Base-by-base conservation (phyloP, 441 rosid species). In the Erodium trifolium region DNA sequence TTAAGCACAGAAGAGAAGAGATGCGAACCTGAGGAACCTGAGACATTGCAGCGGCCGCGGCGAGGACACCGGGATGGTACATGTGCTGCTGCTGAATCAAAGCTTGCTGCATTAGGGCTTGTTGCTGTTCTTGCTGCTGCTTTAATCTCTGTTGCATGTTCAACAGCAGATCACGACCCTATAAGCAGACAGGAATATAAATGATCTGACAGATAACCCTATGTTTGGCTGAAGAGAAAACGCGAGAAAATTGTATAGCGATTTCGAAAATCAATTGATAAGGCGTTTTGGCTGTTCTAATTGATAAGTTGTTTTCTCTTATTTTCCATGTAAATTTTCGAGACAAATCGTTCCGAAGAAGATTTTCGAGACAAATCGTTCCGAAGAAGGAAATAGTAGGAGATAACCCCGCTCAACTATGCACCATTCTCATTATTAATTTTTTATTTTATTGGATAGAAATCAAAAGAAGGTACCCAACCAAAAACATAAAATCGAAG, bases 11-110 rank as follows among this genome's bases (percentile, higher is more conserved):
- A 23, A 0, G 37, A 34, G 37, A 51, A 8, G 45, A 16, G 35
- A 67, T 13, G 29, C 8, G 70, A 75, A 11, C 75, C 19, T 62
- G 59, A 1, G 23, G 71, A 72, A 92, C 99, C 97, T 88, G 99
- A 62, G 94, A 85, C 59, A 51, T 51, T 5, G 59, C 59, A 51
- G 59, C 59, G 3, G 59, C 59, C 57, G 94, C 84, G 71, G 96
- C 93, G 63, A 95, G 82, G 72, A 90, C 95, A 18, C 96, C 97
- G 0, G 98, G 98, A 72, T 92, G 99, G 73, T 90, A 95, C 27
- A 95, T 90, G 71, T 96, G 82, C 89, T 92, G 98, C 65, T 95
- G 99, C 79, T 90, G 99, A 85, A 95, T 89, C 96, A 92, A 78
- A 66, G 92, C 97, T 79, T 93, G 97, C 71, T 47, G 55, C 55